Base-by-base conservation (phyloP, 495 filamentous ascomycete genomes). In the Clavariopsis aquatica region DNA sequence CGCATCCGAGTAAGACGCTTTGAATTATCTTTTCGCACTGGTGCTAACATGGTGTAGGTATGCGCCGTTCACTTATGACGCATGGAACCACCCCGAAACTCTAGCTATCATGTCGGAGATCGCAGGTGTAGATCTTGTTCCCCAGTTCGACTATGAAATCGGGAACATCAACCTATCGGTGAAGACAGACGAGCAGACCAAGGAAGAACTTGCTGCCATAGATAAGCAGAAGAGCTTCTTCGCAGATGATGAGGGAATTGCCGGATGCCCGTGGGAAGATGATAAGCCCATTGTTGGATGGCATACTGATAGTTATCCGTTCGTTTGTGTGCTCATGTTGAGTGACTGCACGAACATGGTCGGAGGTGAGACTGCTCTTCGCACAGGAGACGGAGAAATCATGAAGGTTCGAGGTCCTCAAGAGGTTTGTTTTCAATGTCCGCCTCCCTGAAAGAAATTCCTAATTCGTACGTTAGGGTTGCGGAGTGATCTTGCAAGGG, bases 241-340 rank as follows among this genome's bases (percentile, higher is more conserved):
- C 34, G 76, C 75, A 12, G 74, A 76, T 2, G 79, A 82, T 64
- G 79, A 81, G 66, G 78, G 78, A 27, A 79, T 79, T 58, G 76
- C 77, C 8, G 80, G 75, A n/a, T 82, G 78, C 53, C 75, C 79
- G 10, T 81, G 80, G 79, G 83, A 85, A 49, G 82, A 88, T 58
- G 82, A 87, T 53, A 80, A 84, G 71, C 83, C 84, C 9, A 84
- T 90, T 52, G 86, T 89, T 24, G 86, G 82, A 58, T 90, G 87
- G 88, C 87, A 91, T 73, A 84, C 76, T 29, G 88, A 91, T 68
- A 87, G 85, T 66, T 90, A 90, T 69, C 88, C 88, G 0, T 90
- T 90, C 64, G 88, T 91, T 22, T 90, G 88, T 67, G 87, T 91
- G 41, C 79, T 85, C 15, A 90, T 90, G 88, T 82, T 90, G 53